Evolutionary conservation across 106 monocot species (phyloP), one percentile per base, ranked within the genome.

Genomic region (Platanthera zijinensis): DNA sequence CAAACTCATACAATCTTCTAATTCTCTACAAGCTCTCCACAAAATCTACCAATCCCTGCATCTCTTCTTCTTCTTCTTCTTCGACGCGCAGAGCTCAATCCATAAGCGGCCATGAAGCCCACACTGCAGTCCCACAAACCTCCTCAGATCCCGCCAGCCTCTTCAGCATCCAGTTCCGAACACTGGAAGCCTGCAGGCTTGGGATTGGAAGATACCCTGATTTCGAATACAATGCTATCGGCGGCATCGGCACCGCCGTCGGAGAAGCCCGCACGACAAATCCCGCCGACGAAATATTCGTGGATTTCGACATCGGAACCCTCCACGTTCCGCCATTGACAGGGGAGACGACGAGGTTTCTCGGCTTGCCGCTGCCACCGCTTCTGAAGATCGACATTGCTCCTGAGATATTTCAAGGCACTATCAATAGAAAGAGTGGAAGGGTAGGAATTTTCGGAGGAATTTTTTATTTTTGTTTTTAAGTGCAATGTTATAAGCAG

Each of bases 341-440:
- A 9, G 75, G 85, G 12, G 77, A 78, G 50, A 97, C 97, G 10
- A 99, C 97, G 32, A 91, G 81, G 80, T 94, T 99, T 82, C 74
- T 99, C 8, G 97, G 97, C 15, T 78, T 94, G 64, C 94, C 97
- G 39, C 57, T 99, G 78, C 97, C 97, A 5, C 94, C 94, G 1
- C 86, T 99, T 69, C 81, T 99, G 9, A 89, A 80, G 86, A 94
- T 99, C 52, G 94, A 88, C 18, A 90, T 99, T 45, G 86, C 80
- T 52, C 97, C 94, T 1, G 88, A 99, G 80, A 28, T 75, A 11
- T 78, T 99, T 47, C 50, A 81, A 45, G 97, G 97, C 28, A 76
- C 64, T 49, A 82, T 99, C 66, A 62, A 85, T 77, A 69, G 30
- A 47, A 47, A 45, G 7, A 89, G 78, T 57, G 94, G 97, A 69